Evolutionary conservation across 768 basidiomycete species (phyloP), one percentile per base, ranked within the genome.

Genomic region (Tricholoma sp.): DNA sequence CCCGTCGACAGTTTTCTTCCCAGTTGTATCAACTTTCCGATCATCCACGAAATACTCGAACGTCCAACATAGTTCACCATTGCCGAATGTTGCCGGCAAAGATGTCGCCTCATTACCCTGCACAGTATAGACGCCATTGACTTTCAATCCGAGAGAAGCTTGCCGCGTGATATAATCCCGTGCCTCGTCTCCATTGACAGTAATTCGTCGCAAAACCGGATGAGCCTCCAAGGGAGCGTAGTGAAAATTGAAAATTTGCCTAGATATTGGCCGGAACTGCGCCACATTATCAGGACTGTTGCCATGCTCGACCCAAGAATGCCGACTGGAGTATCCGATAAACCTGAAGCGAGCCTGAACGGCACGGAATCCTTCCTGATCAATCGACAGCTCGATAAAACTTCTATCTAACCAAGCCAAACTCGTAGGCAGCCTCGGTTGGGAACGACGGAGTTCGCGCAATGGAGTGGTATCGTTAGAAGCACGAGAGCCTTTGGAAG

Each of bases 281-380:
- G 78, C 85, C 59, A 84, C 71, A 8, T 79, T 81, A 47, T 76
- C 72, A 35, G 74, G 61, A 50, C 71, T 67, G 24, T 73, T 67
- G 18, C 61, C 67, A 7, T 71, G 62, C 11, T 62, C 46, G 56
- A 65, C 62, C 32, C 67, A 64, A n/a, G 64, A 61, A 16, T 64
- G 61, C 41, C 67, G 66, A 59, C 70, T 65, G 53, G 72, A 63
- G 63, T 81, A 81, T 9, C 83, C 82, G n/a, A 76, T 72, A 50
- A 85, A 80, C 59, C 73, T 76, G 72, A 92, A 85, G 7, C 72
- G 67, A 18, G 88, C 83, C 22, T 75, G 74, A 5, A 85, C 76
- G 16, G 80, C 76, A 22, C 90, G 82, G 63, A 90, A 91, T 3
- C 89, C 86, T 72, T 93, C 92, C 67, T 94, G 92, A 65, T 93